These are phyloP conservation scores for Phytopythium aichiense DNA, from an alignment of 352 stramenopile genomes.

Conservation along the genomic window DNA sequence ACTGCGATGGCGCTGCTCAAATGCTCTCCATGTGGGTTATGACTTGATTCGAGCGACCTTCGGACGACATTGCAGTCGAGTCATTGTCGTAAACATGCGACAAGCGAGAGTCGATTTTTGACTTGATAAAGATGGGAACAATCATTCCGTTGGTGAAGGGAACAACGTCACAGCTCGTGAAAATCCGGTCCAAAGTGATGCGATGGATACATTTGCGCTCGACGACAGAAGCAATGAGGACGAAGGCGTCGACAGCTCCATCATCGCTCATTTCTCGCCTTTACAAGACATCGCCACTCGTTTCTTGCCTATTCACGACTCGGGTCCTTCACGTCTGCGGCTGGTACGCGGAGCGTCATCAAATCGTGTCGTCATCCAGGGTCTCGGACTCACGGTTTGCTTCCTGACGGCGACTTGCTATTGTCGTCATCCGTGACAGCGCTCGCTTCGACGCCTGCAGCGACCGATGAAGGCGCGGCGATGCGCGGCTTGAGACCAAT, in stretches of 20 bases:
- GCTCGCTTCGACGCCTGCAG: slow-evolving; percentile 10
- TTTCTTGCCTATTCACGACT: neutral
- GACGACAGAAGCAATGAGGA: neutral
- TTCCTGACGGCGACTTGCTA: neutral
- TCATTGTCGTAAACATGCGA: slow-evolving; percentile 1
- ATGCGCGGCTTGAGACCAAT: slow-evolving; percentile 51
- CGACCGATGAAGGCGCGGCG: slow-evolving; percentile 14
- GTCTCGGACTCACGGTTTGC: neutral
- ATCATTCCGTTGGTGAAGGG: neutral
- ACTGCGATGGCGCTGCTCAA: neutral
- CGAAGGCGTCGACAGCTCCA: too few species aligned
- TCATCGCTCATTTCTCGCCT: neutral
- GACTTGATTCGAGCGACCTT: neutral
- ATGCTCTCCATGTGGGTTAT: neutral
- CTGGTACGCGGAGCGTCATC: neutral
- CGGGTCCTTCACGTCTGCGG: neutral
- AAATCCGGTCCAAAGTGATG: neutral
- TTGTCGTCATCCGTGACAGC: neutral
- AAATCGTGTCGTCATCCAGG: neutral
- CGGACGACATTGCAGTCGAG: neutral
- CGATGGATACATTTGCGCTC: slow-evolving; percentile 5
- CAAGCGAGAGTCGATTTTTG: neutral
- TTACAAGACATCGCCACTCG: neutral
- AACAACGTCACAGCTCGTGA: neutral
- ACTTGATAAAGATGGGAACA: neutral